Conservation (phyloP, 2,329 filamentous ascomycete species). For the Periconia sp. region DNA sequence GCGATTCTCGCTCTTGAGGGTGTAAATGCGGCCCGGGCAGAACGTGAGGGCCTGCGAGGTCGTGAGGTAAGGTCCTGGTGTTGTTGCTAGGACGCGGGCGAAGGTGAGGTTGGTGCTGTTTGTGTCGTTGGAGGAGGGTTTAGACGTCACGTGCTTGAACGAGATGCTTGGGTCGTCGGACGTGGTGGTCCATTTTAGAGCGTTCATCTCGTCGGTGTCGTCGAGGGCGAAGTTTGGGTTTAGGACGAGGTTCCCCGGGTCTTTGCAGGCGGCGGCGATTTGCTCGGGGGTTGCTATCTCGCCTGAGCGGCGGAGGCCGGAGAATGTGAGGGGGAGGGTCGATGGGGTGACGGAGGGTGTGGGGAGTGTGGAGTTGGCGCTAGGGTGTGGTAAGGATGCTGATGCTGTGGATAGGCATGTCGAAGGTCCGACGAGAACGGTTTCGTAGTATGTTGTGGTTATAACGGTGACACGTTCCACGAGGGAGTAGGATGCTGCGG, state of each 20-base stretch:
- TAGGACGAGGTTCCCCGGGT: slow-evolving; percentile 24
- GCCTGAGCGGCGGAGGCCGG: slow-evolving; percentile 15
- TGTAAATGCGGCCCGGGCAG: slow-evolving; percentile 27
- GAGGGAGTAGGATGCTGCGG: not conserved
- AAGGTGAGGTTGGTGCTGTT: slow-evolving; percentile 15
- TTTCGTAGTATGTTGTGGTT: slow-evolving; percentile 8
- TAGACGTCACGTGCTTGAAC: not conserved
- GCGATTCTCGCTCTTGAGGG: slow-evolving; percentile 11
- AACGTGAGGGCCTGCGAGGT: slow-evolving; percentile 30
- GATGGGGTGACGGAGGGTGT: slow-evolving; percentile 5
- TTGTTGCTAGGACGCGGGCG: slow-evolving; percentile 27
- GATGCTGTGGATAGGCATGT: slow-evolving; percentile 6
- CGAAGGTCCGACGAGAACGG: slow-evolving; percentile 3
- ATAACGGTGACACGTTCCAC: not conserved
- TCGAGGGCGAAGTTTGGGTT: slow-evolving; percentile 26
- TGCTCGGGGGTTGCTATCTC: slow-evolving; percentile 25
- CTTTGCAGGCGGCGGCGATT: slow-evolving; percentile 27
- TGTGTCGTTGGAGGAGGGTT: slow-evolving; percentile 9
- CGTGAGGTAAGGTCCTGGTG: slow-evolving; percentile 17
- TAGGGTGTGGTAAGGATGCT: slow-evolving; percentile 2
- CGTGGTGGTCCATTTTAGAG: slow-evolving; percentile 23
- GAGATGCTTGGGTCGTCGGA: slow-evolving; percentile 14
- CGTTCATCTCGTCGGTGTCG: slow-evolving; percentile 12
- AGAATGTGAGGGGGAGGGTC: not conserved
- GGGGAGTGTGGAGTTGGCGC: slow-evolving; percentile 9